These are phyloP conservation scores for Rhododendron ovatum DNA, from an alignment of 148 eudicot genomes.

Conservation along the genomic window DNA sequence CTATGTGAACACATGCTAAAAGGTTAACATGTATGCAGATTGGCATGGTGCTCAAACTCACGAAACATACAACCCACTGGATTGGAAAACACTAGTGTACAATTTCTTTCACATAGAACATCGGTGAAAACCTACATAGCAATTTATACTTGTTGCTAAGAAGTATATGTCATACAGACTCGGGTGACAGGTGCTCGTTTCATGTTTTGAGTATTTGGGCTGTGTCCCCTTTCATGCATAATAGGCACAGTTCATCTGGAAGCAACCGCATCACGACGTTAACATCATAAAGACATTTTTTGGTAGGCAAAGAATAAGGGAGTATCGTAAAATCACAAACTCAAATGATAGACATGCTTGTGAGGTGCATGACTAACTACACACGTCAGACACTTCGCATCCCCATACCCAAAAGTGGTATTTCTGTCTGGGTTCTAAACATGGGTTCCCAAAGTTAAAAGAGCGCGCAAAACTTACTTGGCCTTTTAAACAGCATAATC, in stretches of 20 bases:
- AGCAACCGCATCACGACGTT: background rate
- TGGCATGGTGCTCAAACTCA: background rate
- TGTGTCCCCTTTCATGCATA: background rate
- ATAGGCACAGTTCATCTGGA: background rate
- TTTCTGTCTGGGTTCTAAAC: background rate
- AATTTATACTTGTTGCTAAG: background rate
- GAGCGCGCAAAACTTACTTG: background rate
- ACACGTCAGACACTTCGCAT: background rate
- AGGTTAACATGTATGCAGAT: background rate
- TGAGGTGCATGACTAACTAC: background rate
- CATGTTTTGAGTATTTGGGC: background rate
- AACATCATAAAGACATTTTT: background rate
- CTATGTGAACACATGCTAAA: background rate
- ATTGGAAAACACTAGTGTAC: background rate
- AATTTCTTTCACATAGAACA: background rate
- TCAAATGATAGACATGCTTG: background rate
- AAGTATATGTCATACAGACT: background rate
- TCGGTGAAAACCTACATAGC: background rate
- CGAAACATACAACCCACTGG: background rate
- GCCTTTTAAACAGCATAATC: background rate
- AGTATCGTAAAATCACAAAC: background rate
- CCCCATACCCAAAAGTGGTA: background rate
- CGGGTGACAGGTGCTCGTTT: background rate
- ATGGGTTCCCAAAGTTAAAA: background rate
- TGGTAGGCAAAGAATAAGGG: background rate